These are phyloP conservation scores for Verticillium zaregamsianum DNA, from an alignment of 2,329 filamentous ascomycete species.

Conservation along the genomic window DNA sequence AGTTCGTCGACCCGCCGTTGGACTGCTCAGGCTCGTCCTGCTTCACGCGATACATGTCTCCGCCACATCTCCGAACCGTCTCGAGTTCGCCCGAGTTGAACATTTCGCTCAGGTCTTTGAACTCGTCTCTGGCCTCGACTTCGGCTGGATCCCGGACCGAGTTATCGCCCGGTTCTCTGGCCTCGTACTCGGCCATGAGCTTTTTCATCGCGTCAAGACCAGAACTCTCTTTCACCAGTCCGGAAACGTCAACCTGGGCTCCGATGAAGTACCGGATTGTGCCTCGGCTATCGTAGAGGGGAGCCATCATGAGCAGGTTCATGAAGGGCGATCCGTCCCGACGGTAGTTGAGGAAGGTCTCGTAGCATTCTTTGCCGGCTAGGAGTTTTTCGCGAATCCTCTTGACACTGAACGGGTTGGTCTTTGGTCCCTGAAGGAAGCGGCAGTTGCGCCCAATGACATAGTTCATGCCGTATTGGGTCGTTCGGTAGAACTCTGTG, in stretches of 20 bases:
- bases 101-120: constrained; percentile 64
- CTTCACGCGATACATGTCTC: constrained; percentile 51
- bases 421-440: constrained; percentile 72
- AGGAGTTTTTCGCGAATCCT: constrained; percentile 58
- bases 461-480: constrained; percentile 70
- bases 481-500: constrained; percentile 67
- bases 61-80: constrained; percentile 58
- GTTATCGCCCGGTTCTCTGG: constrained; percentile 21
- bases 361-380: constrained; percentile 65
- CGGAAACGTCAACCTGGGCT: constrained; percentile 68
- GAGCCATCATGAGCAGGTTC: constrained; percentile 72
- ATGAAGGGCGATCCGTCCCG: constrained; percentile 75
- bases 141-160: constrained; percentile 9
- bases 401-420: constrained; percentile 57
- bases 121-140: constrained; percentile 49
- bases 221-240: constrained; percentile 61
- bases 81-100: constrained; percentile 65
- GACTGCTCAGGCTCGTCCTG: constrained; percentile 31
- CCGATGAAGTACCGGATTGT: constrained; percentile 65
- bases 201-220: constrained; percentile 59
- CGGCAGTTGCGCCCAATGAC: constrained; percentile 73
- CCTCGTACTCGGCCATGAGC: constrained; percentile 33
- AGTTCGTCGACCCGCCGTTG: constrained; percentile 20
- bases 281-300: constrained; percentile 64
- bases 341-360: constrained; percentile 73